Evolutionary conservation across 805 yeast species (phyloP).

Genomic region (Yarrowia sp.): DNA sequence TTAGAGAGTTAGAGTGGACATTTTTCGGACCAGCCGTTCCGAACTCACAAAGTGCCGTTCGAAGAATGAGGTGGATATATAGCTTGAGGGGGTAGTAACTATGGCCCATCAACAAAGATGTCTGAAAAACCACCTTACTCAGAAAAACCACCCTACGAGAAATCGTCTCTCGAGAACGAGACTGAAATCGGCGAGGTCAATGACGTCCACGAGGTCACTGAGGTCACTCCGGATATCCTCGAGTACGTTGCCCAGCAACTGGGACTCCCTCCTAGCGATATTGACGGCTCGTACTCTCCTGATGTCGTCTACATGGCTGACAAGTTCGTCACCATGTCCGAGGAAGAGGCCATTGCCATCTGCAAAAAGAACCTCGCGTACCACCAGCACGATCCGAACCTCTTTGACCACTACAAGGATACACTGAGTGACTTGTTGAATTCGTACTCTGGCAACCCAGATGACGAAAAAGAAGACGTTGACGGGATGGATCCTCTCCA

Average conservation of each 20-base stretch:
- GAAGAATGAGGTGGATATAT: too few species aligned
- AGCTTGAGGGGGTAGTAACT: too few species aligned
- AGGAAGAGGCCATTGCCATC: not conserved
- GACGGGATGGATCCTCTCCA: not conserved
- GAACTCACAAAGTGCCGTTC: too few species aligned
- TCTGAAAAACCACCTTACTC: too few species aligned
- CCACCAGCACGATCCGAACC: not conserved
- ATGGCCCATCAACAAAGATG: too few species aligned
- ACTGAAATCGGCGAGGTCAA: not conserved
- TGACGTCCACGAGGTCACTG: not conserved
- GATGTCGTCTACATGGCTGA: not conserved
- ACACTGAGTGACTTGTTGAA: not conserved
- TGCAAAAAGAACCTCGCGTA: slow-evolving; percentile 1
- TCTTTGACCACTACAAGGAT: not conserved
- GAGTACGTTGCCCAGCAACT: slow-evolving; percentile 2
- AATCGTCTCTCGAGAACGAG: not conserved
- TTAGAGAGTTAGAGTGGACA: too few species aligned
- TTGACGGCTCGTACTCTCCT: not conserved
- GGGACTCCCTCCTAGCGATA: not conserved
- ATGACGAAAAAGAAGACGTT: not conserved
- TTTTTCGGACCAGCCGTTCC: too few species aligned
- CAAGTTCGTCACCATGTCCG: not conserved
- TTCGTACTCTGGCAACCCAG: too few species aligned
- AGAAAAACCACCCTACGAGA: not conserved
- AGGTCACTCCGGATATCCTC: not conserved